Base-by-base conservation (phyloP, 345 rosid genomes). In the Eutrema japonicum region DNA sequence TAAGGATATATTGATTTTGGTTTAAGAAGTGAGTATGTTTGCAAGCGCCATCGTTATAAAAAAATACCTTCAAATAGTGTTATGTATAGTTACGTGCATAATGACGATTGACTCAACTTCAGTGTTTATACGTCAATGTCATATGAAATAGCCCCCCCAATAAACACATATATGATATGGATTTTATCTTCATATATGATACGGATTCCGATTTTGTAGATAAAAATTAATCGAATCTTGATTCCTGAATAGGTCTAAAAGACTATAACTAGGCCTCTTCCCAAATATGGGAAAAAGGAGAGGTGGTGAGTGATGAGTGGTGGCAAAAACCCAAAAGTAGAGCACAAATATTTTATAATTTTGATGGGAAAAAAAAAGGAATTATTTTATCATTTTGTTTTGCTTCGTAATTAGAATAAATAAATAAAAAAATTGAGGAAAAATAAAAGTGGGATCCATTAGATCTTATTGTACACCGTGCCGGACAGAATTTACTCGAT, bases 401-500 rank as follows among this genome's bases (percentile, higher is more conserved):
- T 42, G 0, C 2, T 32, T 13, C 3, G 7, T 42, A 7, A 16
- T 4, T 30, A 0, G 8, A 16, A 32, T 11, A 14, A 12, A 12
- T 52, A 41, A 52, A 6, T 5, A 22, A 22, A 22, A 22, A 22
- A 5, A 6, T 6, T 6, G 49, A 6, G 14, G 2, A 30, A 0
- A n/a, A 62, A 8, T 32, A 33, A 32, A 10, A 11, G 33, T 22
- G 49, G 58, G 74, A 0, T 48, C 59, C 71, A 54, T 18, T 47
- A 32, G 65, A 55, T 73, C 66, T 47, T 65, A 58, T 65, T 65
- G 71, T 55, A 46, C 51, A 45, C 65, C 50, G 65, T 40, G 57
- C 71, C 57, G 77, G 65, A 73, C 71, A 73, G 33, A 65, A 64
- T 38, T 73, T 64, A 64, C 65, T 64, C 71, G 35, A 50, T 29